Conservation (phyloP, 192 early-diverging fungal species). For the Umbelopsis sp. region DNA sequence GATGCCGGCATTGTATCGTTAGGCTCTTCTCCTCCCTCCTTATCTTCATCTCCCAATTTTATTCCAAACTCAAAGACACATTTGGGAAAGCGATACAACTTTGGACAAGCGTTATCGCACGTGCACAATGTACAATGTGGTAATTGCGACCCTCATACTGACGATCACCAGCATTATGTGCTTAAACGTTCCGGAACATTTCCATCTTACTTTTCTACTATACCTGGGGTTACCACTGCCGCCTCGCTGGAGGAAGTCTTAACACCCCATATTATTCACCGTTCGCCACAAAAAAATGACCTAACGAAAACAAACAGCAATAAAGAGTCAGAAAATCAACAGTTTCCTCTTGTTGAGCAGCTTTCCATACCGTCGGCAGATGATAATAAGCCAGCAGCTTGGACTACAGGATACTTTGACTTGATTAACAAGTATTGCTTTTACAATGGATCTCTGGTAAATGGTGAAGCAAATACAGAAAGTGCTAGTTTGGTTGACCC, state of each 20-base stretch:
- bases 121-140: background rate
- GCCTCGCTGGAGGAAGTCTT: background rate
- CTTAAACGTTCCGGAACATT: conserved; percentile 20
- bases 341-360: background rate
- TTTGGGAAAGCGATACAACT: conserved; percentile 14
- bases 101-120: conserved; percentile 15
- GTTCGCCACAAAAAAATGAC: background rate
- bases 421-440: conserved; percentile 59
- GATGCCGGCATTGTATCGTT: background rate
- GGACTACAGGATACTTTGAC: conserved; percentile 41
- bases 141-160: background rate
- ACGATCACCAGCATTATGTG: conserved; percentile 1
- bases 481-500: conserved; percentile 13
- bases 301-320: background rate
- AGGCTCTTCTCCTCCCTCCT: conserved; percentile 20
- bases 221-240: conserved; percentile 10
- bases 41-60: conserved; percentile 22
- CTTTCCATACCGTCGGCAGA: background rate
- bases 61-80: background rate
- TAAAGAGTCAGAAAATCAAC: background rate
- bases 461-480: background rate
- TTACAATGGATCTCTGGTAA: conserved; percentile 25
- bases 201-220: conserved; percentile 18
- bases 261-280: background rate
- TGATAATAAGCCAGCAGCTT: background rate